A percentile compares a stretch with the other conserved stretches of the same genome.
Conservation (phyloP, 345 rosid species). For the Linum lewisii region DNA sequence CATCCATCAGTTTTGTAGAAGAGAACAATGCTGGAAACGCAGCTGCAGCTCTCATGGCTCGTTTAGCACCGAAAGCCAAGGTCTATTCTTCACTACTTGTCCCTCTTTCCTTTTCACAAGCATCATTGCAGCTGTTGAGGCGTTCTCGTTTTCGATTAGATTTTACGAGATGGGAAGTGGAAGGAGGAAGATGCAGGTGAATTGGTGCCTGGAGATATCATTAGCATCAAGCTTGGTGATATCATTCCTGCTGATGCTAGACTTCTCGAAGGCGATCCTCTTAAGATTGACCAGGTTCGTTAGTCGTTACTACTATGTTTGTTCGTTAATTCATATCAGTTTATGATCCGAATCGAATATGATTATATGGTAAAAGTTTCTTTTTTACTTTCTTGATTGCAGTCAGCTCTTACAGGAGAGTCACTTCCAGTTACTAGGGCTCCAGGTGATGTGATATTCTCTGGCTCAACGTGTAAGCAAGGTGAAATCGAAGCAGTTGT, state of each 20-base stretch:
- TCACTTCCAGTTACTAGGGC: constrained; percentile 73
- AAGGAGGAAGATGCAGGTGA: constrained; percentile 42
- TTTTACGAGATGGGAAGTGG: constrained; percentile 43
- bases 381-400: constrained; percentile 12
- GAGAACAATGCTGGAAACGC: constrained; percentile 60
- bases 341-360: no score
- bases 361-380: background rate
- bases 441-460: constrained; percentile 69
- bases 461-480: constrained; percentile 44
- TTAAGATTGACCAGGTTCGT: constrained; percentile 48
- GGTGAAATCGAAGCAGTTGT: constrained; percentile 80
- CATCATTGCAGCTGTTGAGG: background rate
- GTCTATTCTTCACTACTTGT: constrained; percentile 8
- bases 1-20: constrained; percentile 48
- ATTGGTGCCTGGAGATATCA: constrained; percentile 46
- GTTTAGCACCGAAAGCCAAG: constrained; percentile 51
- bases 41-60: constrained; percentile 51
- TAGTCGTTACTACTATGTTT: no score
- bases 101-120: background rate
- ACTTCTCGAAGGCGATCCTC: constrained; percentile 54
- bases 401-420: constrained; percentile 93
- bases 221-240: constrained; percentile 50
- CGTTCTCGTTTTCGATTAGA: constrained; percentile 10
- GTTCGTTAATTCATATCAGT: no score
- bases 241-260: constrained; percentile 57